Evolutionary conservation across 2,329 filamentous ascomycete genomes (phyloP), one percentile per base, ranked within the genome.

Genomic region (Ascochyta fabae): DNA sequence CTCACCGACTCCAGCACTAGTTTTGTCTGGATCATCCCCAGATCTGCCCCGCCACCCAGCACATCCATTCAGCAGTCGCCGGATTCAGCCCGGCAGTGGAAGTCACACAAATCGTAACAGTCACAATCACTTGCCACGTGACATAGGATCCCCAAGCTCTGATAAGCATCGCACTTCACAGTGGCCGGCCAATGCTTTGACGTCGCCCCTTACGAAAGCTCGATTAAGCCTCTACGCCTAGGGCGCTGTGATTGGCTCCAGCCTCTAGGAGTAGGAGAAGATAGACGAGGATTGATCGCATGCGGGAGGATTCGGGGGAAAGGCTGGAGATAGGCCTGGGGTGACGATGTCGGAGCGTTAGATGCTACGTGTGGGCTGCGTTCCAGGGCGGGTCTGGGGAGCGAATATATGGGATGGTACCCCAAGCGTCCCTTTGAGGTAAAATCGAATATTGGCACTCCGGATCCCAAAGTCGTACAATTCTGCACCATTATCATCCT

Each of bases 321-420:
- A 39, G 38, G n/a, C 36, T 40, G 36, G 19, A 56, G 53, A 56
- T 48, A 55, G 53, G 53, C 47, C 36, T 43, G 43, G 42, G 47
- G 47, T 51, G 53, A 56, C 53, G 53, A 56, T 56, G 42, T 56
- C 53, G 47, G 53, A 39, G 45, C 53, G 42, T 27, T 31, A 27
- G 36, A n/a, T 13, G 29, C 53, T 51, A 47, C 36, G 53, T 56
- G 53, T 51, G 47, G 42, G 36, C 19, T 27, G 31, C 31, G 19
- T 39, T 9, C 16, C 23, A 39, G 6, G 33, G 33, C 12, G 22
- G 12, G 24, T 47, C 53, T 50, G 47, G 53, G 46, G 49, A 48
- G 15, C 7, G 35, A 40, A 27, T 56, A 50, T 50, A 56, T 56
- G 53, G 41, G 1, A 39, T 19, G n/a, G 33, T 47, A 56, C 53